These are phyloP conservation scores for Thielaviopsis musarum DNA, from an alignment of 2,329 filamentous ascomycete genomes.

Conservation along the genomic window DNA sequence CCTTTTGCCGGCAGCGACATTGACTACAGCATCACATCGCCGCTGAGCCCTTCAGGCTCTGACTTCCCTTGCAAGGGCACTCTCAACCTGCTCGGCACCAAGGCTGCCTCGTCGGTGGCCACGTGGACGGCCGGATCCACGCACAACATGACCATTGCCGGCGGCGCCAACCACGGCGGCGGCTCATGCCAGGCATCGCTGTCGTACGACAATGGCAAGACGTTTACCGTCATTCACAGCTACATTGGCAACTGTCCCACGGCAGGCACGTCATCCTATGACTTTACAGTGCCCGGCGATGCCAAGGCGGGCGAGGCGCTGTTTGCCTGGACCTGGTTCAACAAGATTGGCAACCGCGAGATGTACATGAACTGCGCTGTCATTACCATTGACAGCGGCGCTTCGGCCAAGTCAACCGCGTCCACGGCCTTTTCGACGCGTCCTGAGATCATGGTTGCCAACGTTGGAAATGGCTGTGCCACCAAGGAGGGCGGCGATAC, in stretches of 20 bases:
- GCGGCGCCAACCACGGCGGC: conserved; percentile 46
- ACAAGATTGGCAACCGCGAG: conserved; percentile 60
- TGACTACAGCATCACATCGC: conserved; percentile 58
- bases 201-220: conserved; percentile 53
- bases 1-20: conserved; percentile 29
- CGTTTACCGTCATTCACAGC: conserved; percentile 51
- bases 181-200: conserved; percentile 64
- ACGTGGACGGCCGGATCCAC: conserved; percentile 44
- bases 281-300: conserved; percentile 49
- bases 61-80: conserved; percentile 66
- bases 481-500: conserved; percentile 42
- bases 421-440: conserved; percentile 32
- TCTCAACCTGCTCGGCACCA: conserved; percentile 30
- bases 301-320: conserved; percentile 44
- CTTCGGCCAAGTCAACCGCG: conserved; percentile 15
- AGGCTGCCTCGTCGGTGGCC: conserved; percentile 35
- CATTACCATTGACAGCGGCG: conserved; percentile 37
- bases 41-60: conserved; percentile 40
- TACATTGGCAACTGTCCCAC: conserved; percentile 38
- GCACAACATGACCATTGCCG: conserved; percentile 47
- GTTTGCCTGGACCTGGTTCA: conserved; percentile 66
- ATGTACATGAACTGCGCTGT: conserved; percentile 79
- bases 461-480: conserved; percentile 42
- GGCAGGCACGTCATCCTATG: conserved; percentile 31
- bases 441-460: conserved; percentile 56